Evolutionary conservation across 345 rosid species (phyloP).

Genomic region (Rhodamnia argentea): DNA sequence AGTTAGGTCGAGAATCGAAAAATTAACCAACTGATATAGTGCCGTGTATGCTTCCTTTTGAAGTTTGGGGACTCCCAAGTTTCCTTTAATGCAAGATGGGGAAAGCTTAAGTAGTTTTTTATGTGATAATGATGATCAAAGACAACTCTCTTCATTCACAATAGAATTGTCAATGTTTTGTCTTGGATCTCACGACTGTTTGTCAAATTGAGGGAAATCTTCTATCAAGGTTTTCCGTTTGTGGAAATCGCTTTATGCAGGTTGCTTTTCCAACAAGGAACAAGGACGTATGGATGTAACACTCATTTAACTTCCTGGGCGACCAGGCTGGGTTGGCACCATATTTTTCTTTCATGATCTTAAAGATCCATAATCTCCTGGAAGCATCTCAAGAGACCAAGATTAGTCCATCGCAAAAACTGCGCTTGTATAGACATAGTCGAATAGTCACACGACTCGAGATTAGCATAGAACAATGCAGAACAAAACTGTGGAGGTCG

Average conservation of each 20-base stretch:
- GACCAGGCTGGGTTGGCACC: neutral
- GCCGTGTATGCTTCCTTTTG: neutral
- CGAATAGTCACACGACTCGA: neutral
- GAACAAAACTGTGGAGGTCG: neutral
- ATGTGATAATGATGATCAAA: neutral
- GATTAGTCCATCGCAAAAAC: neutral
- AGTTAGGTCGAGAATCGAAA: neutral
- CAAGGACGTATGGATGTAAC: neutral
- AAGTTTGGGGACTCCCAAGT: neutral
- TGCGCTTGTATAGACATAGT: neutral
- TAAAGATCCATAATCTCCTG: neutral
- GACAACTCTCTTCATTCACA: neutral
- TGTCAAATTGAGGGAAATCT: neutral
- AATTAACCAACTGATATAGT: neutral
- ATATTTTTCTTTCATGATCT: neutral
- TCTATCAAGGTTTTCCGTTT: neutral
- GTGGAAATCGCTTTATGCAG: neutral
- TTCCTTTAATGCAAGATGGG: neutral
- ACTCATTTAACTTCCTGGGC: neutral
- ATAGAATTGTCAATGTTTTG: neutral
- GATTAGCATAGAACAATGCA: neutral
- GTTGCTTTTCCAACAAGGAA: neutral
- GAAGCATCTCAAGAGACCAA: neutral
- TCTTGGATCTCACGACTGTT: neutral
- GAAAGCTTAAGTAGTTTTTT: neutral